Evolutionary conservation across 2,329 filamentous ascomycete genomes (phyloP).

Genomic region (Helotiales sp.): DNA sequence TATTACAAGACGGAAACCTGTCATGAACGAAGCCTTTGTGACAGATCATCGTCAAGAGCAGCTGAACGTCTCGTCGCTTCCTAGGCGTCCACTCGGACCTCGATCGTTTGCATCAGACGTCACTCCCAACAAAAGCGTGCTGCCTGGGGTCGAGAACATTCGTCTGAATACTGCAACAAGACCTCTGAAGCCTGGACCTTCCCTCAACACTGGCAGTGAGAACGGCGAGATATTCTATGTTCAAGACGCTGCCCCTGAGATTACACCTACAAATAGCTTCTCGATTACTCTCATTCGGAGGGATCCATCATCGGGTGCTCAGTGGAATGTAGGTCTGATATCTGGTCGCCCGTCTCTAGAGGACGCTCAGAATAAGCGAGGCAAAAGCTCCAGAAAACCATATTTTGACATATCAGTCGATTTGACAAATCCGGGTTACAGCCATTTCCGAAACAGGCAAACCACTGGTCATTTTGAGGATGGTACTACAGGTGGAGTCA

Average conservation of each 20-base stretch:
- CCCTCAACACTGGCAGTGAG: conserved; percentile 9
- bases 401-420: conserved; percentile 35
- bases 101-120: conserved; percentile 18
- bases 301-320: conserved; percentile 65
- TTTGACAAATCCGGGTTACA: conserved; percentile 36
- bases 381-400: conserved; percentile 38
- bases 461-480: conserved; percentile 7
- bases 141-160: conserved; percentile 21
- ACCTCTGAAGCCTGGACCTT: neutral
- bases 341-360: conserved; percentile 34
- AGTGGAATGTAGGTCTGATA: conserved; percentile 75
- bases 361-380: conserved; percentile 29
- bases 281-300: conserved; percentile 64
- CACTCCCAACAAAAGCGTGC: conserved; percentile 17
- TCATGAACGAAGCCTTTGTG: conserved; percentile 8
- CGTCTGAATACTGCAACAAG: neutral
- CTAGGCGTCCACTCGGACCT: conserved; percentile 22
- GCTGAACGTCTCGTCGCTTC: neutral
- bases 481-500: neutral
- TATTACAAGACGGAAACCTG: conserved; percentile 17
- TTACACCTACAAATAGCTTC: conserved; percentile 15
- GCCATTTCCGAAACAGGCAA: conserved; percentile 27
- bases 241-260: neutral
- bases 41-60: neutral
- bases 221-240: neutral